Evolutionary conservation across 139 green algal species (phyloP).

Genomic region (Nannochloris sp.): DNA sequence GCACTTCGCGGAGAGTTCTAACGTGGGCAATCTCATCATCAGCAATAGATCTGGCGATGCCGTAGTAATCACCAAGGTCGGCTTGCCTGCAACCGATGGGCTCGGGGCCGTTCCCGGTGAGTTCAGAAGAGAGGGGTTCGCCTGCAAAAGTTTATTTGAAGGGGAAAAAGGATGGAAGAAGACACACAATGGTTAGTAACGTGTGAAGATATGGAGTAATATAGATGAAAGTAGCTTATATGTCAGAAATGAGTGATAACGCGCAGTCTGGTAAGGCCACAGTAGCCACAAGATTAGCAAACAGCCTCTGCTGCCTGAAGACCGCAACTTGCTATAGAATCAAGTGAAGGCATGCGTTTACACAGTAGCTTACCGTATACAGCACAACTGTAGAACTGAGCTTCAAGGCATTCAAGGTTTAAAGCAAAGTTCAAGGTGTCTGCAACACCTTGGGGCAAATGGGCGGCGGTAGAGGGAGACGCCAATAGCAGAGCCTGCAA

Average conservation of each 20-base stretch:
- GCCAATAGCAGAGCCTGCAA: no score
- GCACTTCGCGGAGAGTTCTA: not conserved
- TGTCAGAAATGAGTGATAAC: no score
- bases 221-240: no score
- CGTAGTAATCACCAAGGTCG: slow-evolving; percentile 11
- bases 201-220: no score
- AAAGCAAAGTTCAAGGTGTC: slow-evolving; percentile 49
- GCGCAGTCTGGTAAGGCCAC: no score
- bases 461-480: not conserved
- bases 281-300: no score
- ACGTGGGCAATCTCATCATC: slow-evolving; percentile 44
- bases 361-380: not conserved
- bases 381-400: not conserved
- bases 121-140: not conserved
- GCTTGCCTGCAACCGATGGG: slow-evolving; percentile 21
- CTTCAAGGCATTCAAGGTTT: slow-evolving; percentile 39
- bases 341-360: no score
- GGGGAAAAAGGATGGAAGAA: no score
- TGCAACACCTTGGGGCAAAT: slow-evolving; percentile 5
- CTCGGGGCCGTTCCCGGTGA: slow-evolving; percentile 9
- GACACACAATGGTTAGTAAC: no score
- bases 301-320: no score
- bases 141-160: no score
- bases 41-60: slow-evolving; percentile 15
- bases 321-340: no score